A percentile compares a stretch with the other conserved stretches of the same genome.
Evolutionary conservation across 495 filamentous ascomycete genomes (phyloP).

Genomic region (Xylaria scruposa): DNA sequence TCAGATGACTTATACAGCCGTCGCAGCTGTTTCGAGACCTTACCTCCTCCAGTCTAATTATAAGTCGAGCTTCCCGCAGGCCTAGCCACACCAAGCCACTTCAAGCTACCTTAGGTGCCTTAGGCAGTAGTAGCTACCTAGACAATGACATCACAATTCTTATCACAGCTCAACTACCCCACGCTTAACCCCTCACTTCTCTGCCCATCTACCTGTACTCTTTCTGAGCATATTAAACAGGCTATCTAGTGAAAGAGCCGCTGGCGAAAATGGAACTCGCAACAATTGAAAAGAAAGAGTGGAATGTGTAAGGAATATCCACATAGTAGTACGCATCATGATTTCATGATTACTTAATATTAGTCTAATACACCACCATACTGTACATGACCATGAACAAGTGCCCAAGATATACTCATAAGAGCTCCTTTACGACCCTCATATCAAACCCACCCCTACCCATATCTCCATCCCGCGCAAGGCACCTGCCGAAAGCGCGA

Average conservation of each 20-base stretch:
- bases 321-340: background rate
- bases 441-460: conserved; percentile 1
- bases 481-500: conserved; percentile 35
- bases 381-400: background rate
- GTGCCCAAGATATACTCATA: background rate
- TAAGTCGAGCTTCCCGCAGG: background rate
- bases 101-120: background rate
- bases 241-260: too few species aligned
- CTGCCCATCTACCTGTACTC: background rate
- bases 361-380: background rate
- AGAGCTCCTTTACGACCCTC: conserved; percentile 21
- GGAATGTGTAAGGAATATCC: background rate
- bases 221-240: too few species aligned
- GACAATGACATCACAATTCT: conserved; percentile 1
- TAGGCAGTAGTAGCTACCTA: background rate
- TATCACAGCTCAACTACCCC: conserved; percentile 4
- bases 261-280: too few species aligned
- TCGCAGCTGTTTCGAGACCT: background rate
- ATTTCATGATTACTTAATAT: background rate
- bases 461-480: conserved; percentile 28
- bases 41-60: background rate
- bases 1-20: background rate
- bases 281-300: too few species aligned
- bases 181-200: conserved; percentile 10
- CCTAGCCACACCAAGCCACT: conserved; percentile 11